phyloP scores from a whole-genome alignment of 345 rosid species.

The Geranium rotundifolium region DNA sequence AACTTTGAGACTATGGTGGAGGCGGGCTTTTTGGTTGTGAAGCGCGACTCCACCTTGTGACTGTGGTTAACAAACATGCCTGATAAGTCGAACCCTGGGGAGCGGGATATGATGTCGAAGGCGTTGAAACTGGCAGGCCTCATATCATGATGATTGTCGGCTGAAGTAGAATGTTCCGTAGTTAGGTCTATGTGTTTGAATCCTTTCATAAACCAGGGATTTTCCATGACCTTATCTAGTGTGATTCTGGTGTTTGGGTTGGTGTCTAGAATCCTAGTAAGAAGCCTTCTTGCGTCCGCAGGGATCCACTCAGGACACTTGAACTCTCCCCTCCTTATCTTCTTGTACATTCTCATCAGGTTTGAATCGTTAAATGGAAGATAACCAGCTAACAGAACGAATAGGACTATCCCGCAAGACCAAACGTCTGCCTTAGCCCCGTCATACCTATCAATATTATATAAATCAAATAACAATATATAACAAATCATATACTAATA shows the following conservation, averaged over 20 bases:
- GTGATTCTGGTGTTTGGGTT: constrained; percentile 50
- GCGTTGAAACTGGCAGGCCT: constrained; percentile 53
- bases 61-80: constrained; percentile 51
- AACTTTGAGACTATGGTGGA: constrained; percentile 57
- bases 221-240: constrained; percentile 41
- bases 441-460: constrained; percentile 24
- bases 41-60: constrained; percentile 27
- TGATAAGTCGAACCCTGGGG: constrained; percentile 67
- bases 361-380: constrained; percentile 64
- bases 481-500: too few species aligned
- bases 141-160: not conserved
- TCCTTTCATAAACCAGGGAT: constrained; percentile 61
- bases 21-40: constrained; percentile 48
- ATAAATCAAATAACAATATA: too few species aligned
- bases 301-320: constrained; percentile 65
- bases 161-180: constrained; percentile 4
- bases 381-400: constrained; percentile 63
- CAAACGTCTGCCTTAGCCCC: constrained; percentile 79
- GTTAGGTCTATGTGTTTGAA: constrained; percentile 35
- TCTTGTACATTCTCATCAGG: constrained; percentile 57
- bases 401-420: constrained; percentile 76
- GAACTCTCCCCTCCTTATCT: constrained; percentile 59
- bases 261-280: constrained; percentile 62
- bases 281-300: constrained; percentile 55
- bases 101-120: constrained; percentile 68